Percentiles rank a stretch among this genome's conserved stretches.
Conservation (phyloP, 2,329 filamentous ascomycete species). For the Fusarium globosum region DNA sequence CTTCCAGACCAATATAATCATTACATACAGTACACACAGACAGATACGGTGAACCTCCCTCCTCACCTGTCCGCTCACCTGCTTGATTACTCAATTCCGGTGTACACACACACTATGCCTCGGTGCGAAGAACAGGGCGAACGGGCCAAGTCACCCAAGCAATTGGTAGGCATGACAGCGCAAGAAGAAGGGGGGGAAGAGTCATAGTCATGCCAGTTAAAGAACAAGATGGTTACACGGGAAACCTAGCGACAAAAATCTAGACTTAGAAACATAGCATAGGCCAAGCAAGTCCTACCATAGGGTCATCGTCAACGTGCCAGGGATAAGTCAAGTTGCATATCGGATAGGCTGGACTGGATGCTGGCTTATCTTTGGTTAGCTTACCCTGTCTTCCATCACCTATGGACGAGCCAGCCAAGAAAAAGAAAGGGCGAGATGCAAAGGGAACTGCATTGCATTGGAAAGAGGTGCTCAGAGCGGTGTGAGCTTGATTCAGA, state of each 20-base stretch:
- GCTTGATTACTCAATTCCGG: neutral
- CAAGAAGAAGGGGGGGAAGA: constrained; percentile 27
- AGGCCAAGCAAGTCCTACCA: constrained; percentile 29
- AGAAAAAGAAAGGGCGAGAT: constrained; percentile 21
- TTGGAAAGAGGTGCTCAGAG: constrained; percentile 14
- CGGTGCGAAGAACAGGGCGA: constrained; percentile 33
- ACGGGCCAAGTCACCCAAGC: constrained; percentile 35
- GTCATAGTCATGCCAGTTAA: constrained; percentile 30
- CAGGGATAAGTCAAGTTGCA: constrained; percentile 17
- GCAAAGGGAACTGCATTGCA: constrained; percentile 2
- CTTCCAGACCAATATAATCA: constrained; percentile 19
- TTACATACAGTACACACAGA: constrained; percentile 20
- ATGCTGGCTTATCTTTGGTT: constrained; percentile 24
- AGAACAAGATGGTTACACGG: constrained; percentile 29
- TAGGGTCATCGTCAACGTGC: constrained; percentile 16
- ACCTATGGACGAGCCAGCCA: constrained; percentile 13
- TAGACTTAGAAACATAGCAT: constrained; percentile 15
- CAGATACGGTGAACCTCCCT: constrained; percentile 27
- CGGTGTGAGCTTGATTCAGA: constrained; percentile 18
- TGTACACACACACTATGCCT: constrained; percentile 5
- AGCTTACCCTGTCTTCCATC: constrained; percentile 25
- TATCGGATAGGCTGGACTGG: constrained; percentile 9
- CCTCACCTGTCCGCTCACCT: neutral
- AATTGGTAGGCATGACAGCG: constrained; percentile 32
- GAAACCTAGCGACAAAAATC: constrained; percentile 2